Conservation (phyloP, 768 basidiomycete species). For the Galerina sulciceps region DNA sequence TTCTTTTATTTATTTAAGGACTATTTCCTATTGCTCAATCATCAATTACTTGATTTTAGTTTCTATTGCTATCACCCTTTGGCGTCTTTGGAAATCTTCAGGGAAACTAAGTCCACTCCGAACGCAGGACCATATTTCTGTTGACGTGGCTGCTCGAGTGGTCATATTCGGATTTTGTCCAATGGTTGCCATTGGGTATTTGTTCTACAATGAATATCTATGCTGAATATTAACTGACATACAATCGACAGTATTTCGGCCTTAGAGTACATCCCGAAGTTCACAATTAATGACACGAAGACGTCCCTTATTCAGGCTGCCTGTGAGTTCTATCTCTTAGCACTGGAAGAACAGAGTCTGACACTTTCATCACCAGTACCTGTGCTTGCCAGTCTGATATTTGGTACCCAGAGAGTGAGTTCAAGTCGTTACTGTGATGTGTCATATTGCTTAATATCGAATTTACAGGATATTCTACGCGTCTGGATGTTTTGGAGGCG, state of each 20-base stretch:
- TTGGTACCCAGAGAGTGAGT: constrained; percentile 16
- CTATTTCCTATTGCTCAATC: background rate
- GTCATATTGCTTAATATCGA: background rate
- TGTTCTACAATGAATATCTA: background rate
- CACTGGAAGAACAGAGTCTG: background rate
- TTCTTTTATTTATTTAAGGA: background rate
- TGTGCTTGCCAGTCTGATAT: constrained; percentile 4
- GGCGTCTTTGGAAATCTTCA: background rate
- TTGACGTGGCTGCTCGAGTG: constrained; percentile 1
- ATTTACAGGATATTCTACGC: constrained; percentile 12
- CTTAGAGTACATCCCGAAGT: background rate
- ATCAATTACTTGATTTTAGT: background rate
- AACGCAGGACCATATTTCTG: background rate
- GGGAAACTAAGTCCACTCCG: constrained; percentile 1
- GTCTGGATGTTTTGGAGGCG: constrained; percentile 19
- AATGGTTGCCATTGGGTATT: background rate
- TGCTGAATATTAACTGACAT: background rate
- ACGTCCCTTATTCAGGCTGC: background rate
- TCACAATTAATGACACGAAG: background rate
- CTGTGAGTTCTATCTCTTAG: background rate
- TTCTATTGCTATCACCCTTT: background rate
- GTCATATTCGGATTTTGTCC: constrained; percentile 6
- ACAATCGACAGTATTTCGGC: background rate
- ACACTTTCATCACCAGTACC: constrained; percentile 8
- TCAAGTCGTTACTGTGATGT: background rate